Base-by-base conservation (phyloP, 306 rosid genomes). In the Myrica gale region DNA sequence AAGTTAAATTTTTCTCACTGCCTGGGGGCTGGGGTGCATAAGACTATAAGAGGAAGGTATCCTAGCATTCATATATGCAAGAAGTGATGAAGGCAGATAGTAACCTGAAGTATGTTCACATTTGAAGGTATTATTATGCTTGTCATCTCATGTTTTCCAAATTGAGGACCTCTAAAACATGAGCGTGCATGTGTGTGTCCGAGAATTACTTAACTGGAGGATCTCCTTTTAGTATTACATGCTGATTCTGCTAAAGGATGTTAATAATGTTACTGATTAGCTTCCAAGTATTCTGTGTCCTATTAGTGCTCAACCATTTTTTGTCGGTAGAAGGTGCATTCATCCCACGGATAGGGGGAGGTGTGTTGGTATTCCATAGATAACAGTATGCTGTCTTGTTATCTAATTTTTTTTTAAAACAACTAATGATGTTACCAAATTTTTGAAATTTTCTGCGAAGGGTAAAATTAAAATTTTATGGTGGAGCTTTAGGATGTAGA, bases 81-180 rank as follows among this genome's bases (percentile, higher is more conserved):
- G 17, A 60, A 60, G 21, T 68, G 78, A 46, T 55, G 26, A 44
- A 46, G 13, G 48, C 48, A 53, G 65, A 58, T 73, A 42, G 65
- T 54, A 47, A 11, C n/a, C 52, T 78, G 32, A 60, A 60, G n/a
- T 1, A 60, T 60, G 42, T 60, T 21, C n/a, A 56, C 9, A 42
- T 6, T 72, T 41, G 48, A 23, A 72, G 55, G 39, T 42, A 48
- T 37, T 78, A 52, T 47, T 37, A 54, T 44, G 42, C 41, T 72
- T 61, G 11, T 11, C 6, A 39, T 42, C 37, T 7, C 6, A 39
- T 50, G 13, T 66, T 41, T 17, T 26, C 46, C 17, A 12, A 46
- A 39, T 55, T 51, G 53, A 75, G 53, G 63, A 15, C 21, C 37
- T 63, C 66, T 7, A 4, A 60, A 60, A 42, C 23, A 26, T 3